Evolutionary conservation across 148 eudicot species (phyloP), one percentile per base, ranked within the genome.

Genomic region (Vaccinium macrocarpon): DNA sequence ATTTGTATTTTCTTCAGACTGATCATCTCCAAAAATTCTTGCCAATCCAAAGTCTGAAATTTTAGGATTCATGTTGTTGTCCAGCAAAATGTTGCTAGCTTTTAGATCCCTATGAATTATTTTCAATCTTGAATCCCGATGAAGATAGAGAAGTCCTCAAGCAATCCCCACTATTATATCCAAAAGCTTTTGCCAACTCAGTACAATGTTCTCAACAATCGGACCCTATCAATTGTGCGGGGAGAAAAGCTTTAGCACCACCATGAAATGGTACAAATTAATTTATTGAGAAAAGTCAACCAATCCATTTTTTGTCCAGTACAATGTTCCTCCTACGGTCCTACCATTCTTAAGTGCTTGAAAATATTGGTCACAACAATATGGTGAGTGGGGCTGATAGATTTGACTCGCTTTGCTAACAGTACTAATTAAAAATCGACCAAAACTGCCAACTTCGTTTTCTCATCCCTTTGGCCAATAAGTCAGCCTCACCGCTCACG

Each of bases 41-140:
- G 82, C 82, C 5, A 80, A 25, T 2, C 82, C 53, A 61, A 80
- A 80, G 13, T 80, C 82, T 18, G 72, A 61, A 19, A 80, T 80
- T 38, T 42, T 80, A 19, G 82, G 82, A 61, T 80, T 80, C 82
- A 80, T 80, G 2, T 61, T 7, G 23, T 12, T n/a, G 53, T 80
- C 82, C 13, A 80, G 46, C 50, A 81, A 48, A 66, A 81, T 66
- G 18, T 81, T 81, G 12, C 82, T 84, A 9, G 82, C 82, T 78
- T 84, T 84, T 18, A 84, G 61, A 35, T 84, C 86, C 10, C 82
- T 78, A 66, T 84, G 86, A 64, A 84, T 84, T 29, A 84, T 79
- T 62, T 83, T 84, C 64, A 84, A 79, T 55, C 86, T 84, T 71
- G 83, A 84, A 79, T 84, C 86, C 21, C 73, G 82, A 56, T 84